Conservation (phyloP, 208 protist genomes). For the Porcisia hertigi region DNA sequence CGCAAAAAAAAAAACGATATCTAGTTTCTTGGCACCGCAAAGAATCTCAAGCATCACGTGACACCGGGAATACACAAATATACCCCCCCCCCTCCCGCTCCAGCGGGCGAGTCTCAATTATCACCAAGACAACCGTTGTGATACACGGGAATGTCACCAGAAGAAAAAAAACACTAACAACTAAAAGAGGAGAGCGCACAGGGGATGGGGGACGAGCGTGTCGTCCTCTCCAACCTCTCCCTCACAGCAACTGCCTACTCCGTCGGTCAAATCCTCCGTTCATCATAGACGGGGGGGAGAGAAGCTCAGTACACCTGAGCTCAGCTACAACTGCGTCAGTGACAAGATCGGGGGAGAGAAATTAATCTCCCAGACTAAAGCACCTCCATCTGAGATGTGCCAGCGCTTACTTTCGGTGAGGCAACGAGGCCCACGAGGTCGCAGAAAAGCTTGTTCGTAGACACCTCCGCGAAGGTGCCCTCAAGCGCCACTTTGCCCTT, state of each 20-base stretch:
- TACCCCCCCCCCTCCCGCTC: neutral
- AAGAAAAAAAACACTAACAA: too few species aligned
- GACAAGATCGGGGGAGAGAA: neutral
- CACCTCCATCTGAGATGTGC: neutral
- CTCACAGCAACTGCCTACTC: too few species aligned
- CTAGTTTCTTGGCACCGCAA: neutral
- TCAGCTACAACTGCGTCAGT: neutral
- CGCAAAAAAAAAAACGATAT: neutral
- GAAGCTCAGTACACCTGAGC: neutral
- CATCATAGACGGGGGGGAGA: too few species aligned
- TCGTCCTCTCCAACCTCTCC: too few species aligned
- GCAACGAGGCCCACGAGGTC: constrained; percentile 56
- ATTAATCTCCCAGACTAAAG: neutral
- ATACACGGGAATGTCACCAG: too few species aligned
- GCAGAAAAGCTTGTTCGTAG: constrained; percentile 58
- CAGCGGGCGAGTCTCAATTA: neutral
- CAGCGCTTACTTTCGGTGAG: constrained; percentile 7
- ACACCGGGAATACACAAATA: neutral
- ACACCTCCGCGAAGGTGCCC: constrained; percentile 78
- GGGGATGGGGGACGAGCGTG: too few species aligned
- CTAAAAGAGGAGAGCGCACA: too few species aligned
- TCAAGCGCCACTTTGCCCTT: constrained; percentile 70
- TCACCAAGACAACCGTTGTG: too few species aligned
- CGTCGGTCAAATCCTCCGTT: neutral
- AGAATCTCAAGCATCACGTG: neutral